Percentiles rank a stretch among this genome's conserved stretches.
These are phyloP conservation scores for Heliamphora pulchella DNA, from an alignment of 179 eudicot genomes.

Conservation along the genomic window DNA sequence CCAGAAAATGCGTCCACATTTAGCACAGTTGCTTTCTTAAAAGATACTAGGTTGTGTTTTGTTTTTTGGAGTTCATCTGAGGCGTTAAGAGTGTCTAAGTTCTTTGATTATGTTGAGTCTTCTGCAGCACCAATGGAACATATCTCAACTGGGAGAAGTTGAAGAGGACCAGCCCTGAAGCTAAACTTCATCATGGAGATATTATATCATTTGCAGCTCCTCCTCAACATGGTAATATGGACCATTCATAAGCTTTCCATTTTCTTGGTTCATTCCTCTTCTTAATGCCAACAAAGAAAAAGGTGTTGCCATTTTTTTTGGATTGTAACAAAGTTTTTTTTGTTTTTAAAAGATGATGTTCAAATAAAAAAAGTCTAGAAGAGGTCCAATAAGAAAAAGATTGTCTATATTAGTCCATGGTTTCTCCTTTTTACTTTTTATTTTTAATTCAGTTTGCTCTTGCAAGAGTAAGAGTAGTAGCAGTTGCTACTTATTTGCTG, in stretches of 20 bases:
- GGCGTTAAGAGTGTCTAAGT: conserved; percentile 8
- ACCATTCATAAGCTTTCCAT: neutral
- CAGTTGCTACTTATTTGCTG: neutral
- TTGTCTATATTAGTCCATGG: neutral
- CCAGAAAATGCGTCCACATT: conserved; percentile 40
- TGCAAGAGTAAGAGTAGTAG: neutral
- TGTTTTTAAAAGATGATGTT: neutral
- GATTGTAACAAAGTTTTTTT: too few species aligned
- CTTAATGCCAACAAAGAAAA: neutral
- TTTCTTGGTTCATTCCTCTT: neutral
- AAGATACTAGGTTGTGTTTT: conserved; percentile 65
- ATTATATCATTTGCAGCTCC: conserved; percentile 71
- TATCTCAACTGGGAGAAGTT: conserved; percentile 71
- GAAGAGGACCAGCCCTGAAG: conserved; percentile 60
- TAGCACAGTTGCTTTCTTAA: conserved; percentile 43
- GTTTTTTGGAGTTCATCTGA: conserved; percentile 14
- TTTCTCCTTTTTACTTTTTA: neutral
- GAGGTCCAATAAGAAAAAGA: neutral
- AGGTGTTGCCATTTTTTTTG: neutral
- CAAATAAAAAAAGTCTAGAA: neutral
- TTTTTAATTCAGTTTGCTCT: neutral
- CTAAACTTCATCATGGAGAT: conserved; percentile 74
- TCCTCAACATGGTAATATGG: conserved; percentile 69
- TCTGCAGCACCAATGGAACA: conserved; percentile 86
- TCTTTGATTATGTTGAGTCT: conserved; percentile 23